phyloP scores from a whole-genome alignment of 2,329 filamentous ascomycete species.

The Penicillium olsonii region DNA sequence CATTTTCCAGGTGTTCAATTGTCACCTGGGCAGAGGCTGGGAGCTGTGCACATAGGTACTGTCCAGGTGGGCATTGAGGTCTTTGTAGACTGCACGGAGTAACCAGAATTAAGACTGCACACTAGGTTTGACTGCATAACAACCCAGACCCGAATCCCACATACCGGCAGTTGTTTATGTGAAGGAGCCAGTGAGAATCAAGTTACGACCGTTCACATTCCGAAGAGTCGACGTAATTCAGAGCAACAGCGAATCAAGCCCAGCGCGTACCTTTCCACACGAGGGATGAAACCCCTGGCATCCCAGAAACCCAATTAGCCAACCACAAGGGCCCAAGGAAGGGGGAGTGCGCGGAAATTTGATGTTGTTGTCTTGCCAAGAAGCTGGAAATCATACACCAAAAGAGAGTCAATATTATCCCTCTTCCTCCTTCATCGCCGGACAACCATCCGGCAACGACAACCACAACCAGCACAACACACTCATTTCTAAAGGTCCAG shows the following conservation, averaged over 20 bases:
- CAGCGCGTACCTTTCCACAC: background rate
- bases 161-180: background rate
- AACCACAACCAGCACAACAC: slow-evolving; percentile 16
- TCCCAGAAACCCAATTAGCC: slow-evolving; percentile 1
- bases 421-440: background rate
- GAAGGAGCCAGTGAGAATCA: background rate
- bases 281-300: slow-evolving; percentile 11
- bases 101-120: too few species aligned
- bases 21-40: too few species aligned
- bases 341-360: background rate
- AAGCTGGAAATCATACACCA: background rate
- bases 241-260: background rate
- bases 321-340: slow-evolving; percentile 6
- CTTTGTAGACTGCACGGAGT: too few species aligned
- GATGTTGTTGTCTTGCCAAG: background rate
- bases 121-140: background rate
- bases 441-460: slow-evolving; percentile 6
- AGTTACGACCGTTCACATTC: slow-evolving; percentile 5
- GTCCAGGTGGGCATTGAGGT: too few species aligned
- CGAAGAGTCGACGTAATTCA: background rate
- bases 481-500: slow-evolving; percentile 12
- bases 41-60: too few species aligned
- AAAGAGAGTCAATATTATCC: background rate
- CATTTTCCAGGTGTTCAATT: too few species aligned
- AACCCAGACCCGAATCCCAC: background rate